phyloP scores from a whole-genome alignment of 768 basidiomycete species.

The Kwoniella dendrophila region DNA sequence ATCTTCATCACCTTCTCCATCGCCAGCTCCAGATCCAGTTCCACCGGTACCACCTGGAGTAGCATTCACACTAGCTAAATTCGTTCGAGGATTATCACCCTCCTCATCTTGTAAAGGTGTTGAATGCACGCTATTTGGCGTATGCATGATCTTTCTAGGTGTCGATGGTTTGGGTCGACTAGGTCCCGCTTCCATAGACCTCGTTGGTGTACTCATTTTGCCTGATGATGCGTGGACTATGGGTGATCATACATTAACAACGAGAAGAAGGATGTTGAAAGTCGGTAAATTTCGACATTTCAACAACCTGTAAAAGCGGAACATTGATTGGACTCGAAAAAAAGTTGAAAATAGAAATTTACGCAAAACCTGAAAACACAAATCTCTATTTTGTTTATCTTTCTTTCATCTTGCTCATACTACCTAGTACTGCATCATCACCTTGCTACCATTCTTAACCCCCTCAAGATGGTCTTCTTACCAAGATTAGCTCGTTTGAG shows the following conservation, averaged over 20 bases:
- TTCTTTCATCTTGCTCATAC: background rate
- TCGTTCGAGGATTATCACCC: constrained; percentile 22
- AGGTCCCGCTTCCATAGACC: constrained; percentile 11
- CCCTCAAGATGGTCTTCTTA: constrained; percentile 11
- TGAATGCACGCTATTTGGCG: background rate
- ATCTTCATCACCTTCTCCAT: constrained; percentile 42
- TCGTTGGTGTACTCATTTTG: constrained; percentile 3
- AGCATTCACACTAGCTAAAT: background rate
- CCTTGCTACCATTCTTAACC: background rate
- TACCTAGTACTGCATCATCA: background rate
- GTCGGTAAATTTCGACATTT: background rate
- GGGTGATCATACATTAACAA: background rate
- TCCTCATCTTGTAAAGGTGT: background rate
- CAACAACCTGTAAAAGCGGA: constrained; percentile 8
- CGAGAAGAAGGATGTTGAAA: background rate
- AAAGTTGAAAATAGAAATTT: background rate
- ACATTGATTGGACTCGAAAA: constrained; percentile 23
- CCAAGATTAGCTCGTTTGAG: constrained; percentile 15
- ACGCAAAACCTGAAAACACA: background rate
- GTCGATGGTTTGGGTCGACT: constrained; percentile 16
- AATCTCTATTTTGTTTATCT: background rate
- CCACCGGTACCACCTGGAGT: constrained; percentile 3
- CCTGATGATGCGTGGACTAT: background rate
- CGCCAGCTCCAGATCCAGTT: constrained; percentile 21
- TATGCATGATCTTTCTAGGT: background rate